Base-by-base conservation (phyloP, 345 rosid species). In the Geranium brycei region DNA sequence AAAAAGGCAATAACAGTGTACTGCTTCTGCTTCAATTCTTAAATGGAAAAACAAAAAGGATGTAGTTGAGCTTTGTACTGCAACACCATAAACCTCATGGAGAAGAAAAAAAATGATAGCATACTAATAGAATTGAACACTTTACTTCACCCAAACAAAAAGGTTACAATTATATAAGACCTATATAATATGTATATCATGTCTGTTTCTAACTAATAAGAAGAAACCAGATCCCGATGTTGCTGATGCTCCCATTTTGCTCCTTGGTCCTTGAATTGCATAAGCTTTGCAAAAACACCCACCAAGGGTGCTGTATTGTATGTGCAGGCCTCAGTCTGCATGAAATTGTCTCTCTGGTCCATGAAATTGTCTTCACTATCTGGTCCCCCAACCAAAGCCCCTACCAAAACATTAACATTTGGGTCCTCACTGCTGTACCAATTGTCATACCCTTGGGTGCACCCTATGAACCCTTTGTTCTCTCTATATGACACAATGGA, bases 391-490 rank as follows among this genome's bases (percentile, higher is more conserved):
- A 87, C 89, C 56, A 87, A 15, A 0, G 89, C 93, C 55, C 93
- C 89, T 0, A 66, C 73, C 16, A 87, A 17, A 35, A 81, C 73
- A 62, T 81, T 81, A 0, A 87, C 87, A 75, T 87, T 87, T 0
- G 80, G 76, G 12, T 77, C 85, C 2, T 32, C 19, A 32, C 75
- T 60, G 15, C 70, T 53, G 67, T 81, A 87, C 87, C 87, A 81
- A 47, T 70, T 68, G 60, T 92, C 78, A 66, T 85, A 90, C 17
- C 99, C 97, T 71, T 92, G 95, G 3, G 88, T 92, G 77, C 99
- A 90, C 80, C 99, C 97, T 14, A 92, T 87, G 75, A 93, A 93
- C 68, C 82, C 99, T 65, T 80, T 85, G 32, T 79, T 68, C 68
- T 75, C 95, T 64, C 86, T 85, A 31, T 80, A 85, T 14, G 99